A percentile compares a stretch with the other conserved stretches of the same genome.
Evolutionary conservation across 2,329 filamentous ascomycete genomes (phyloP).

Genomic region (Leptographium wingfieldii): DNA sequence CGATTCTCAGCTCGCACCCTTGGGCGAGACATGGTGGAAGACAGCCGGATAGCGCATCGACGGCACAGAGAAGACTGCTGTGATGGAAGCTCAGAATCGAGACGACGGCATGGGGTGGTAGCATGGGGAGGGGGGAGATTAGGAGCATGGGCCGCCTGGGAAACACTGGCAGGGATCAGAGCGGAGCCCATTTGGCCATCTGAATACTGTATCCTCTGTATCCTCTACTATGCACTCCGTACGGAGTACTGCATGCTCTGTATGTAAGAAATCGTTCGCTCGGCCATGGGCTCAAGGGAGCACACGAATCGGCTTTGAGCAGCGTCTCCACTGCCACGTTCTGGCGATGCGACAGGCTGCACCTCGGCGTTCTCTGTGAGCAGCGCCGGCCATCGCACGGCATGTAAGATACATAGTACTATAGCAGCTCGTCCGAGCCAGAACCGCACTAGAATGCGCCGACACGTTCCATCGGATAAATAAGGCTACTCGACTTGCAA

Average conservation of each 20-base stretch:
- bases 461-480: neutral
- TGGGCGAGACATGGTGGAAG: neutral
- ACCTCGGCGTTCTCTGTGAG: no score
- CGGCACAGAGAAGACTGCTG: neutral
- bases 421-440: neutral
- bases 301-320: no score
- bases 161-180: neutral
- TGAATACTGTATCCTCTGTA: neutral
- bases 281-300: no score
- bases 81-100: neutral
- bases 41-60: neutral
- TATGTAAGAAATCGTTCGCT: neutral
- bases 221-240: neutral
- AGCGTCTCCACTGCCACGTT: neutral
- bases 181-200: neutral
- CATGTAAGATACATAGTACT: neutral
- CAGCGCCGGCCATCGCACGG: no score
- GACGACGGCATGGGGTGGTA: neutral
- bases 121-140: neutral
- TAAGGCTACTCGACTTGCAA: neutral
- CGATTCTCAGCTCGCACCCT: neutral
- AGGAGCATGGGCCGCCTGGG: neutral
- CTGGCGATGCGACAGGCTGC: neutral
- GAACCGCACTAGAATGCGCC: neutral
- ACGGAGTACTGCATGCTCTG: neutral